Conservation (phyloP, 2,329 filamentous ascomycete genomes). For the Botrytis deweyae region DNA sequence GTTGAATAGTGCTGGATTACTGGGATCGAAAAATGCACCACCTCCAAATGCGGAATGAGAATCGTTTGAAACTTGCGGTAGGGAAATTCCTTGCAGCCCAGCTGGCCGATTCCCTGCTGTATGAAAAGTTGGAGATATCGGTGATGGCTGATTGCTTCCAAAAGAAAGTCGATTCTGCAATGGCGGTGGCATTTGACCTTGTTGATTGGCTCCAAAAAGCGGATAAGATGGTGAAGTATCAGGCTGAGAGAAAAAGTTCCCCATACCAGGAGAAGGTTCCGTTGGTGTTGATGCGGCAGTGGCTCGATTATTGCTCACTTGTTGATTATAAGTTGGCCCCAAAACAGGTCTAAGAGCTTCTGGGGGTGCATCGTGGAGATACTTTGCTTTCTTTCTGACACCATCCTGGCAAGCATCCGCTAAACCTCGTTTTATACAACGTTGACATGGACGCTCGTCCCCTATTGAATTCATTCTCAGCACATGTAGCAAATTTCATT, state of each 20-base stretch:
- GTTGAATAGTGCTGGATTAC: conserved; percentile 90
- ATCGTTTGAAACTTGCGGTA: conserved; percentile 48
- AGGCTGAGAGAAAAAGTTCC: conserved; percentile 38
- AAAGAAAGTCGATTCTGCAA: conserved; percentile 53
- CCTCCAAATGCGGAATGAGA: conserved; percentile 47
- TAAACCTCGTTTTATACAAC: conserved; percentile 91
- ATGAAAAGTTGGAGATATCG: conserved; percentile 72
- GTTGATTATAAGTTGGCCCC: conserved; percentile 65
- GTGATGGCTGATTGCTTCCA: conserved; percentile 63
- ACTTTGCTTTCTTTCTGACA: conserved; percentile 98
- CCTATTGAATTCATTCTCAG: conserved; percentile 53
- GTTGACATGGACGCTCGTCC: conserved; percentile 89
- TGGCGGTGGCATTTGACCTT: conserved; percentile 53
- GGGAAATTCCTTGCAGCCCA: conserved; percentile 43
- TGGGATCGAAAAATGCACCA: conserved; percentile 75
- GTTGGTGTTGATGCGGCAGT: conserved; percentile 33
- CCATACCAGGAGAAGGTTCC: conserved; percentile 35
- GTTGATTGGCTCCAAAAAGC: conserved; percentile 48
- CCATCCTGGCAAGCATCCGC: conserved; percentile 93
- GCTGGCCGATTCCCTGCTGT: conserved; percentile 50
- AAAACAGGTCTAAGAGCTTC: conserved; percentile 87
- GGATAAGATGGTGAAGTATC: conserved; percentile 37
- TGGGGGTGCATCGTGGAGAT: conserved; percentile 91
- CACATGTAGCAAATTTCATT: conserved; percentile 10
- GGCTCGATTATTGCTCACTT: conserved; percentile 44